phyloP scores from a whole-genome alignment of 306 rosid genomes.

The Luffa acutangula region DNA sequence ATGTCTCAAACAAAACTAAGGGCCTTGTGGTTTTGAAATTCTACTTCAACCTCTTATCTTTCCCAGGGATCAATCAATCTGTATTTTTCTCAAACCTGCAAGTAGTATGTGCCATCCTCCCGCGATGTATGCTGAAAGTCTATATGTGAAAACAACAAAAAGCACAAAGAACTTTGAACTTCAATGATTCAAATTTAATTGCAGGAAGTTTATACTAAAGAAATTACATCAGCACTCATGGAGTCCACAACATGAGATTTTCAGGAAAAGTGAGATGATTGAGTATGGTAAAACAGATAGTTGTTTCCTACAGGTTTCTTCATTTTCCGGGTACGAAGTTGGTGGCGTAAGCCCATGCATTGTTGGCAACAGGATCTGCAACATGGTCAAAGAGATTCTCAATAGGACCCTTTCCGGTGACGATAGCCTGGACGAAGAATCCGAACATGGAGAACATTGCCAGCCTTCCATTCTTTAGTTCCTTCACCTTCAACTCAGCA shows the following conservation, averaged over 20 bases:
- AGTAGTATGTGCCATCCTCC: background rate
- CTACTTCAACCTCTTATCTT: background rate
- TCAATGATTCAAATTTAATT: conserved; percentile 21
- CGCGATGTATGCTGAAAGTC: background rate
- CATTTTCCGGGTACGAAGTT: conserved; percentile 89
- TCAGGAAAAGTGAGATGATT: conserved; percentile 21
- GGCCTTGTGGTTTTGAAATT: background rate
- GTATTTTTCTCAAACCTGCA: background rate
- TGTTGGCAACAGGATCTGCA: conserved; percentile 87
- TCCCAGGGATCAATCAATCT: background rate
- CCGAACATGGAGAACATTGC: conserved; percentile 95
- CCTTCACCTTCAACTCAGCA: conserved; percentile 95
- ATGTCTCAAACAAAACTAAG: background rate
- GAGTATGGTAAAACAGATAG: conserved; percentile 9
- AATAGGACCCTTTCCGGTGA: conserved; percentile 82
- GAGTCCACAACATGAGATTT: conserved; percentile 22
- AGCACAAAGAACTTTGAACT: conserved; percentile 17
- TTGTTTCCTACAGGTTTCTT: conserved; percentile 21
- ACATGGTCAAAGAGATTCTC: conserved; percentile 77
- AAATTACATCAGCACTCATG: conserved; percentile 25
- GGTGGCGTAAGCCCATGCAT: conserved; percentile 92
- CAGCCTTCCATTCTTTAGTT: conserved; percentile 71
- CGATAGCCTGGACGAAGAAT: conserved; percentile 93
- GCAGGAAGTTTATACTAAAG: conserved; percentile 30
- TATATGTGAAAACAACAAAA: background rate